These are phyloP conservation scores for Daldinia sp. DNA, from an alignment of 2,329 filamentous ascomycete genomes.

Conservation along the genomic window DNA sequence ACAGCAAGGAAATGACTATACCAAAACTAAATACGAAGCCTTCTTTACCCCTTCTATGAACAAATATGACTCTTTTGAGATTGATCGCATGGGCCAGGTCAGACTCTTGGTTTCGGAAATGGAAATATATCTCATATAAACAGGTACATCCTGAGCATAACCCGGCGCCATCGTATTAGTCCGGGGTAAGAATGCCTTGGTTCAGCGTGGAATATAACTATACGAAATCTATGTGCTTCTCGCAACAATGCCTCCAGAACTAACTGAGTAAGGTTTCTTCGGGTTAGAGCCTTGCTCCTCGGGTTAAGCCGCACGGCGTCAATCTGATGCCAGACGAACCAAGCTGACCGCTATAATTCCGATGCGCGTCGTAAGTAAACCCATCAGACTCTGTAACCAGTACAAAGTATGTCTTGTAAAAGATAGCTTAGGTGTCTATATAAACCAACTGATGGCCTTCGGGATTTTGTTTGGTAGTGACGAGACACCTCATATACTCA, in stretches of 20 bases:
- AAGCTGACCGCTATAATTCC: neutral
- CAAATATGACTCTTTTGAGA: neutral
- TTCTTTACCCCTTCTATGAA: neutral
- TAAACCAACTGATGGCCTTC: neutral
- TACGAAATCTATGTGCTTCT: neutral
- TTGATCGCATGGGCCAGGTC: neutral
- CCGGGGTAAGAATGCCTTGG: conserved; percentile 15
- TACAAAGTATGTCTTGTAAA: neutral
- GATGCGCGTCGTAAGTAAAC: neutral
- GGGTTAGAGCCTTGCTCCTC: neutral
- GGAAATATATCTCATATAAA: neutral
- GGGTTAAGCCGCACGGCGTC: neutral
- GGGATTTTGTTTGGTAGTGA: neutral
- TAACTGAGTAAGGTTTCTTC: neutral
- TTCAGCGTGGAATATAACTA: neutral
- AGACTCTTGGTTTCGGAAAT: neutral
- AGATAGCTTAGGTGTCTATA: neutral
- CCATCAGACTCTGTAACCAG: neutral
- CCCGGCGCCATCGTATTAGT: neutral
- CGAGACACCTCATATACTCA: neutral
- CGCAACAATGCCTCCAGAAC: neutral
- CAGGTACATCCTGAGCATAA: neutral
- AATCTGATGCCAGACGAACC: neutral
- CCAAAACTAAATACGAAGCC: too few species aligned
- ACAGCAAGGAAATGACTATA: neutral